Evolutionary conservation across 1,139 yeast species (phyloP), one percentile per base, ranked within the genome.

Genomic region (Kodamaea derodonti): DNA sequence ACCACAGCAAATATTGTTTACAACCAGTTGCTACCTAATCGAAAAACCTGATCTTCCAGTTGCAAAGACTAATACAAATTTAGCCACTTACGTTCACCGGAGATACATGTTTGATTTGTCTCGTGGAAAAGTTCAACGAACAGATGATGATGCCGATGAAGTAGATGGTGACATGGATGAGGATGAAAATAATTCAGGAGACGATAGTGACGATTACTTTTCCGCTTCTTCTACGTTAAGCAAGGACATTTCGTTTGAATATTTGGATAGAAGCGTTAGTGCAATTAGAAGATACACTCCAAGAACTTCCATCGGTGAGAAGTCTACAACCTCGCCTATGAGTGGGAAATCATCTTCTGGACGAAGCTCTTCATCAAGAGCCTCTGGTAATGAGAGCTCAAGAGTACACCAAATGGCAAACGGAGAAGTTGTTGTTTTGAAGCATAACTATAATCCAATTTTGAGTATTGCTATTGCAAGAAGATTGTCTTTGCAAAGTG

Each of bases 11-110:
- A 7, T 18, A 9, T 18, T 18, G 9, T 6, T 9, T 9, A 6
- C 6, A 18, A 18, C 6, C 9, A 9, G 9, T 7, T 7, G 22
- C 9, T 6, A 18, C 9, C 6, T 7, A 5, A 24, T 6, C 5
- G 26, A 24, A 24, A 11, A 12, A 14, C 62, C 62, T 2, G 29
- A 16, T 14, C 13, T 47, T 11, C 61, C 61, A 1, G 17, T n/a
- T 6, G 51, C 50, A 15, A 44, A 44, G 29, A 57, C 62, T 9
- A 56, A 54, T 34, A 57, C 61, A 18, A 43, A 46, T 24, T 37
- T 56, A 45, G 51, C 56, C 14, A 54, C 42, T 24, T 57, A 54
- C 34, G 36, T 46, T 9, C 62, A 57, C 35, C 42, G 38, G 27
- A 31, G 40, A 5, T 47, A 49, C 35, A 36, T 55, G 8, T 56